Conservation (phyloP, 306 rosid genomes). For the Albizia julibrissin region DNA sequence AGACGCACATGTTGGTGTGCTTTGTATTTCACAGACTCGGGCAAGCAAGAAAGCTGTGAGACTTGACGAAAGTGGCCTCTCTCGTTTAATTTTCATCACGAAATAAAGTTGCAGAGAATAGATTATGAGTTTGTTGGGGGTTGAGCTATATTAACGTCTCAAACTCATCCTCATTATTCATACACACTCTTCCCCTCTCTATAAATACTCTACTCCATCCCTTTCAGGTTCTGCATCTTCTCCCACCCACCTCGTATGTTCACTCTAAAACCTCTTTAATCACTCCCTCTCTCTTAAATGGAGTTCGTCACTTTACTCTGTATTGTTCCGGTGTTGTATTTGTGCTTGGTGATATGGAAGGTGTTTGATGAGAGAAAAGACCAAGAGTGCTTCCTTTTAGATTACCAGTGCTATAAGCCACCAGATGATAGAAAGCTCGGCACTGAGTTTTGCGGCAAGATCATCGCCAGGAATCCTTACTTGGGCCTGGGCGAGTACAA, state of each 20-base stretch:
- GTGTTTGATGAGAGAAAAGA: conserved; percentile 47
- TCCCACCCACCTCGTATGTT: not conserved
- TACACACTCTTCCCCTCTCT: conserved; percentile 15
- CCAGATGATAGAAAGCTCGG: conserved; percentile 70
- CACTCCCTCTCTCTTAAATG: conserved; percentile 35
- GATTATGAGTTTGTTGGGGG: conserved; percentile 65
- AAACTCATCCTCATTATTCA: not conserved
- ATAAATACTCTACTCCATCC: conserved; percentile 39
- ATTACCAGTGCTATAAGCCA: conserved; percentile 75
- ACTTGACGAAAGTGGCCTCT: conserved; percentile 25
- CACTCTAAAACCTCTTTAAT: not conserved
- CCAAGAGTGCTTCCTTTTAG: conserved; percentile 71
- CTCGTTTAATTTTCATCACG: not conserved
- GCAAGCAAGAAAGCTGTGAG: conserved; percentile 37
- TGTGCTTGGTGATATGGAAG: conserved; percentile 59
- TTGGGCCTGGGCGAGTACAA: conserved; percentile 69
- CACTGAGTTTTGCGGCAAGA: conserved; percentile 54
- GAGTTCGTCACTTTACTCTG: conserved; percentile 53
- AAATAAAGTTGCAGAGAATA: conserved; percentile 33
- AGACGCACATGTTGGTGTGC: not conserved
- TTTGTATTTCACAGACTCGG: not conserved
- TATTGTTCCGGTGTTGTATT: conserved; percentile 39
- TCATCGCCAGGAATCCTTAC: conserved; percentile 49
- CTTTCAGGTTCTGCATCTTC: conserved; percentile 26
- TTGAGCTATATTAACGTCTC: conserved; percentile 43